Base-by-base conservation (phyloP, 208 protist genomes). In the Herpetomonas tarakana region DNA sequence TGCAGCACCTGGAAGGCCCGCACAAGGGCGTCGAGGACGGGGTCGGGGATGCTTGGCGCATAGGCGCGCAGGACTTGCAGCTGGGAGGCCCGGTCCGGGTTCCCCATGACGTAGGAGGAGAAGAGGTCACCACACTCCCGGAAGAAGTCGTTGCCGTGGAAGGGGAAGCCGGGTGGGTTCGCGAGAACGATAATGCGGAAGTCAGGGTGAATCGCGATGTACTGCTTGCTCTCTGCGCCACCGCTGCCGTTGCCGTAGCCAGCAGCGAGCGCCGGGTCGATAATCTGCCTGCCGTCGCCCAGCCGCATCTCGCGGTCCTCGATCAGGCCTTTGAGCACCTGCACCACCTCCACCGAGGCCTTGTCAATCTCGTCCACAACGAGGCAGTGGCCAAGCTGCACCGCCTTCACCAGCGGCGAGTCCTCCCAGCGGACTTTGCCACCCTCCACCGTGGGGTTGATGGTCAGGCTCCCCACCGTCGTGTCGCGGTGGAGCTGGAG, bases 361-460 rank as follows among this genome's bases (percentile, higher is more conserved):
- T 98, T 98, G 76, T 98, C 97, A 38, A 97, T 94, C 71, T 98
- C 96, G 66, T 98, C 96, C 52, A 98, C 78, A 22, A 98, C 95
- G 27, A 98, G 85, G 27, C 96, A 89, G 67, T 93, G 84, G 12
- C 97, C 96, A 9, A 83, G 56, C 54, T 78, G 71, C n/a, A 94
- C 88, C 44, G 95, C 96, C 45, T 84, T 87, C 30, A 98, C 94
- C 2, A 98, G 76, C 44, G 96, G 93, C 22, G 90, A 95, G 76
- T 98, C 94, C 52, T 90, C 76, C 79, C 89, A 98, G 12, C 86
- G 63, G 26, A 98, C 76, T 25, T 83, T 72, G 11, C 97, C 97
- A 16, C 70, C 81, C 49, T 86, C 76, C 24, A 97, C 78, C 0
- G 86, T 88, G 0, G 96, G 96, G 66, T 84, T 81, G 27, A 96